Conservation (phyloP, 2,329 filamentous ascomycete species). For the Akanthomyces lecanii region DNA sequence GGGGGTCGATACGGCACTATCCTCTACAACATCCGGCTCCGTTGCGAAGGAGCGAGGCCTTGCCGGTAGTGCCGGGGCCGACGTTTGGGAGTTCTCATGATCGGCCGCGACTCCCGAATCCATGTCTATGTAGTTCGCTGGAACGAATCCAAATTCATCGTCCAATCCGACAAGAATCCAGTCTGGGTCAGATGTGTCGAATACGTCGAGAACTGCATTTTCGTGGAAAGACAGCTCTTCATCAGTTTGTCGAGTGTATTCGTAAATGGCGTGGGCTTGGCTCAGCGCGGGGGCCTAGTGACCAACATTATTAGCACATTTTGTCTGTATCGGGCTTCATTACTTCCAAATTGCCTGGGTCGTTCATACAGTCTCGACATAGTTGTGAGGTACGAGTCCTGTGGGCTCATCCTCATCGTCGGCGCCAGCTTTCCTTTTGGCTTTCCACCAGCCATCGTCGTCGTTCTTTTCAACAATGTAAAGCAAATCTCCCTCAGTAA, state of each 20-base stretch:
- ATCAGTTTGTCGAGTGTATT: constrained; percentile 94
- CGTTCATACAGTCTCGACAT: constrained; percentile 74
- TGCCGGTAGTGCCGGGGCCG: constrained; percentile 41
- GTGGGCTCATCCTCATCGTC: constrained; percentile 90
- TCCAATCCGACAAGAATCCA: constrained; percentile 90
- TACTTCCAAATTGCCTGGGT: not conserved
- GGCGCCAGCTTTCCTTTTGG: constrained; percentile 79
- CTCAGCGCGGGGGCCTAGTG: constrained; percentile 59
- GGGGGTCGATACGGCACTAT: constrained; percentile 20
- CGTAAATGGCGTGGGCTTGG: constrained; percentile 89
- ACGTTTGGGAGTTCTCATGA: constrained; percentile 31
- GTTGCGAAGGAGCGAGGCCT: constrained; percentile 34
- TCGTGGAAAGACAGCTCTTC: constrained; percentile 96
- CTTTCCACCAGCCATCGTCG: constrained; percentile 89
- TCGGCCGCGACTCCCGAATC: constrained; percentile 44
- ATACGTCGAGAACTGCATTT: constrained; percentile 77
- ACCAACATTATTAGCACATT: constrained; percentile 18
- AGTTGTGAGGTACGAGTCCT: constrained; percentile 89
- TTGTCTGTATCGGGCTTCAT: not conserved
- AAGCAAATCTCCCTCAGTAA: constrained; percentile 81
- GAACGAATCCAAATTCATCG: constrained; percentile 88
- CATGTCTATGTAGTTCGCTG: constrained; percentile 91
- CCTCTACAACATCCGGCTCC: constrained; percentile 31
- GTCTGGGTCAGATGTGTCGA: constrained; percentile 86
- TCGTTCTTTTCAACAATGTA: constrained; percentile 80